phyloP scores from a whole-genome alignment of 257 asterid genomes.

The Scutellaria galericulata region DNA sequence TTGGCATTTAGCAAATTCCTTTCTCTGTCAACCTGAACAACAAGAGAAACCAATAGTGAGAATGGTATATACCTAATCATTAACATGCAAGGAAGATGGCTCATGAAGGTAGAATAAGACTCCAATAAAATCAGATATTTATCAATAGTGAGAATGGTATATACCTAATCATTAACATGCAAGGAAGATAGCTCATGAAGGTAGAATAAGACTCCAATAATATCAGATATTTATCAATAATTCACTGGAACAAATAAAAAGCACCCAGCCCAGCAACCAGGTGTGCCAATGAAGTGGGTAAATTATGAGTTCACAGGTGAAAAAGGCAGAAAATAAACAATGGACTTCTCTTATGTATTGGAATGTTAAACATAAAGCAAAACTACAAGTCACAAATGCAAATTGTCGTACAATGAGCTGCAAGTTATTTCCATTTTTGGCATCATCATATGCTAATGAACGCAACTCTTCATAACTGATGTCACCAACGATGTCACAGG shows the following conservation, averaged over 20 bases:
- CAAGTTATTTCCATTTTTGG: conserved; percentile 67
- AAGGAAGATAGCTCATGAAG: conserved; percentile 27
- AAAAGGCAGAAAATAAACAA: not conserved
- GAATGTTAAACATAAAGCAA: conserved; percentile 22
- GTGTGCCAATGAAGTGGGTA: not conserved
- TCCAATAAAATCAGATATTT: not conserved
- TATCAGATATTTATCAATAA: not conserved
- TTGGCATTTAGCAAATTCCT: conserved; percentile 68
- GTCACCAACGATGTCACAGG: conserved; percentile 89
- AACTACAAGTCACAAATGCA: conserved; percentile 25
- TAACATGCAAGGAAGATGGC: conserved; percentile 20
- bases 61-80: conserved; percentile 19
- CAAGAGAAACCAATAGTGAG: conserved; percentile 34
- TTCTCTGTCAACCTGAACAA: conserved; percentile 81
- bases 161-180: too few species aligned
- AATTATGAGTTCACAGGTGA: not conserved
- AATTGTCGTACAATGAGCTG: conserved; percentile 72
- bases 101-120: conserved; percentile 26
- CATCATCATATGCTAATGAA: conserved; percentile 84
- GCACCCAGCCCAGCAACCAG: not conserved
- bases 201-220: conserved; percentile 23
- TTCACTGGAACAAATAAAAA: not conserved
- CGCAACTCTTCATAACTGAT: conserved; percentile 89
- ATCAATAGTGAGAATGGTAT: too few species aligned
- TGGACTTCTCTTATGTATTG: not conserved